Evolutionary conservation across 805 yeast genomes (phyloP), one percentile per base, ranked within the genome.

Genomic region (Myxozyma lipomycoides): DNA sequence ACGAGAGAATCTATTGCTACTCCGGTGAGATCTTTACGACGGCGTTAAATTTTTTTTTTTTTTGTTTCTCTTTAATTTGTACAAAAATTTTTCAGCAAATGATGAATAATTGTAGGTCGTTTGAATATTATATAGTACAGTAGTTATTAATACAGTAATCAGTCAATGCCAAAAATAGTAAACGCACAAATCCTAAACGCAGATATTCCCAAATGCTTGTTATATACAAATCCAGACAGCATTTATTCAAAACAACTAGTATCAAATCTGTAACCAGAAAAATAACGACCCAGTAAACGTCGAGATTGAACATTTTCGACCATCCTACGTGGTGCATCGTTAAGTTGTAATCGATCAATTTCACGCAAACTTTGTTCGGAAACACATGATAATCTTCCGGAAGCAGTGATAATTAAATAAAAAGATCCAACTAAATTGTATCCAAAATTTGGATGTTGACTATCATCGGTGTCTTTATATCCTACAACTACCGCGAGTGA

Each of bases 1-100:
- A 73, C 77, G 26, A 69, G 77, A 51, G 73, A 74, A 55, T 67
- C 77, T 21, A 63, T 75, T 44, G 73, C 75, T 18, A 63, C 66
- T n/a, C 67, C 66, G 6, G 64, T 61, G 12, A 7, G 32, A 12
- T 28, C 32, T 9, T 28, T 28, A 12, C 32, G 32, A 9, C 7
- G 32, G 12, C 7, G 32, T 7, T 28, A 28, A 12, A 12, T 28
- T 28, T 7, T 9, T 28, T 7, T 28, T 28, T 7, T 28, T 9
- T 28, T 28, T 7, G 7, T 28, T 7, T 28, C 7, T 28, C 7
- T 28, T 9, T 12, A 28, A 28, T 28, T 28, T 28, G 32, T 28
- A 9, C 12, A 12, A 28, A 28, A 28, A 12, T n/a, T n/a, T n/a
- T n/a, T 12, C 32, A 28, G 32, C 32, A 28, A 28, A 9, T 28